These are phyloP conservation scores for Raffaelea albimanens DNA, from an alignment of 2,329 filamentous ascomycete genomes.

Conservation along the genomic window DNA sequence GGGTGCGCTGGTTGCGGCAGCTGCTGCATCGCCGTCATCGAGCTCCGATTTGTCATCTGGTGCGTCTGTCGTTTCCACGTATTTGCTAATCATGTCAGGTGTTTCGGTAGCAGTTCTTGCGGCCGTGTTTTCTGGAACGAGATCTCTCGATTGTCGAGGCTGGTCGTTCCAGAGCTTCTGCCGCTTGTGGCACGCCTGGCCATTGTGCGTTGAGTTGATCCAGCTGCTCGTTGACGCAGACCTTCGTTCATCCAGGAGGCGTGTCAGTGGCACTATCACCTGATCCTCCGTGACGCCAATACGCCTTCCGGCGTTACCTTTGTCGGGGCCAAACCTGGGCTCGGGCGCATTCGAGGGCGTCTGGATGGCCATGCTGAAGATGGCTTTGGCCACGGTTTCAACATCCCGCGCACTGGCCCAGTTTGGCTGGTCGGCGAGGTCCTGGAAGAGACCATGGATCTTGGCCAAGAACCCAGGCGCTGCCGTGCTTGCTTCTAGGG, in stretches of 20 bases:
- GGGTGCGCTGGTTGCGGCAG: conserved; percentile 1
- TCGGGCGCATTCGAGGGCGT: background rate
- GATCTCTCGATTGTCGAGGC: too few relatives aligned
- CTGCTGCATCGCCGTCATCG: conserved; percentile 4
- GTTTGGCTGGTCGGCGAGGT: conserved; percentile 30
- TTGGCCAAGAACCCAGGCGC: conserved; percentile 24
- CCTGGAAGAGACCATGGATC: background rate
- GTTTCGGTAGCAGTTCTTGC: background rate
- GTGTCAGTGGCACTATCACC: too few relatives aligned
- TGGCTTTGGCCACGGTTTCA: conserved; percentile 37
- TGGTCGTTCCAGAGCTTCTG: too few relatives aligned
- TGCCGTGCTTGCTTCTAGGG: too few relatives aligned
- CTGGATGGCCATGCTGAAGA: conserved; percentile 29
- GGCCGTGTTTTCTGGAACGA: background rate
- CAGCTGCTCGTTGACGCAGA: too few relatives aligned
- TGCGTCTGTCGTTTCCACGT: too few relatives aligned
- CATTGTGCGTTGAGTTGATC: too few relatives aligned
- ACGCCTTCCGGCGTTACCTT: background rate
- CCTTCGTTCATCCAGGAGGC: too few relatives aligned
- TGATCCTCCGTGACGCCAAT: too few relatives aligned
- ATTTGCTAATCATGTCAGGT: too few relatives aligned
- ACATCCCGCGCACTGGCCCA: conserved; percentile 61
- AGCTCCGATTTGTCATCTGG: too few relatives aligned
- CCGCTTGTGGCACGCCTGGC: too few relatives aligned
- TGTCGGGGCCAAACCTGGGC: background rate